Evolutionary conservation across 2,329 filamentous ascomycete species (phyloP), one percentile per base, ranked within the genome.

Genomic region (Verticillium albo-atrum): DNA sequence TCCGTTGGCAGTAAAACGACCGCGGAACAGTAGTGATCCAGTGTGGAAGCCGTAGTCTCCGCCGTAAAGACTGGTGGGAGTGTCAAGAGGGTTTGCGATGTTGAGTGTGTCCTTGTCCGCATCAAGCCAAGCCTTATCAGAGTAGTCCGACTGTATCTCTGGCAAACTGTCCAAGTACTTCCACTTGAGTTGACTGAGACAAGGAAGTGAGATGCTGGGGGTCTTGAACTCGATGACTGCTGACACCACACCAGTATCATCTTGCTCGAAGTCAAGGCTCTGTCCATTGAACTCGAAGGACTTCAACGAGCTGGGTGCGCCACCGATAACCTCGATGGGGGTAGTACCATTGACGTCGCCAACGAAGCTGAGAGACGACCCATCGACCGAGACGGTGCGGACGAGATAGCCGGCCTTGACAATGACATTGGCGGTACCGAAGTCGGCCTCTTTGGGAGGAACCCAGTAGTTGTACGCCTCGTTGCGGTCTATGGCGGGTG

Each of bases 1-100:
- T 20, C 86, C 86, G 20, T 60, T 50, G 42, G 42, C 42, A n/a
- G 3, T 75, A 69, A 92, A 91, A 61, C 83, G 79, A 4, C 88
- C 89, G 9, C 88, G 80, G 76, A 83, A 91, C 54, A 91, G 66
- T 0, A 90, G 77, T 4, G 80, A 81, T 23, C 89, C 87, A 0
- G 84, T 82, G 69, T 89, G 79, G 74, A 84, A 91, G 26, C 89
- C 88, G 67, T 91, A 91, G 72, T 91, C 89, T 53, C 81, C 82
- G 1, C 80, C 79, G 68, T 88, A 90, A 0, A 91, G 79, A 2
- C 81, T 83, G 0, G 80, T 83, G 0, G 88, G 87, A 0, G 88
- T 91, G 5, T 84, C 72, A 3, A 79, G 70, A 10, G 74, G 68
- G 47, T 60, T 56, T 6, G 57, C 60, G 12, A 64, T 62, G 55